These are phyloP conservation scores for Penicillium sclerotigenum DNA, from an alignment of 2,329 filamentous ascomycete species.

Conservation along the genomic window DNA sequence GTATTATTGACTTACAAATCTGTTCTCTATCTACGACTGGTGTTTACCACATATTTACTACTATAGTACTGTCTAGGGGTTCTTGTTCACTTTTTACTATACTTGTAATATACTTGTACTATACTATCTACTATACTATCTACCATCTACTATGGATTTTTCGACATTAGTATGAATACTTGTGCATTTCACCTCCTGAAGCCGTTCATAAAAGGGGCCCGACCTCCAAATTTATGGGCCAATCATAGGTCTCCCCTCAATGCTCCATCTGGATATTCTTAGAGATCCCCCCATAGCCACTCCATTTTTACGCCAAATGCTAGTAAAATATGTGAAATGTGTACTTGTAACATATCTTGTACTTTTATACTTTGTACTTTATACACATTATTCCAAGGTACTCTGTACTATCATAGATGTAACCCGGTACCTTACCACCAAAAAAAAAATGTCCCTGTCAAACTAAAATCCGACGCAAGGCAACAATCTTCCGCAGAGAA, in stretches of 20 bases:
- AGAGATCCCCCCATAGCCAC: constrained; percentile 5
- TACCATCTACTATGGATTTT: no score
- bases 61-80: no score
- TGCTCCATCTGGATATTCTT: constrained; percentile 9
- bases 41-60: no score
- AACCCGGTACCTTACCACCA: background rate
- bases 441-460: background rate
- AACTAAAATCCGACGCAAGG: background rate
- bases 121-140: background rate
- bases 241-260: constrained; percentile 7
- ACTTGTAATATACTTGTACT: background rate
- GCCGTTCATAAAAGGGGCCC: constrained; percentile 7
- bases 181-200: background rate
- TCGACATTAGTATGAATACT: no score
- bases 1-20: background rate
- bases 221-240: constrained; percentile 6
- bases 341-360: background rate
- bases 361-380: background rate
- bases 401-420: background rate
- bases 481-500: background rate
- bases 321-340: background rate
- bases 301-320: background rate
- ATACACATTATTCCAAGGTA: no score
- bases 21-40: no score
- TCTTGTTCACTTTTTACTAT: background rate